Evolutionary conservation across 2,329 filamentous ascomycete species (phyloP).

Genomic region (Xylaria sp.): DNA sequence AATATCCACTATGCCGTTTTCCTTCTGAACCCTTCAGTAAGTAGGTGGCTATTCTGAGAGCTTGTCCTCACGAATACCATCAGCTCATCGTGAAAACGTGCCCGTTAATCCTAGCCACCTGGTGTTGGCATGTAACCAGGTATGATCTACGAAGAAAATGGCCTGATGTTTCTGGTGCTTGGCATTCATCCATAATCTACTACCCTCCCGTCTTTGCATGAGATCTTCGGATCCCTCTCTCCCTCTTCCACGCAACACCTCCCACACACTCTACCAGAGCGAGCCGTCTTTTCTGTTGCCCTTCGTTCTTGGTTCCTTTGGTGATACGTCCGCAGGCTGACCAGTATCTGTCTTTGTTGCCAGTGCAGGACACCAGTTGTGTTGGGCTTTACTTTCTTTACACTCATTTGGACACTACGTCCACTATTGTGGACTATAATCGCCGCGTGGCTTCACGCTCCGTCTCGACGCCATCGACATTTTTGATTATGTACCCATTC

Average conservation of each 20-base stretch:
- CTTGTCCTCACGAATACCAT: conserved; percentile 24
- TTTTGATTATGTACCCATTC: conserved; percentile 55
- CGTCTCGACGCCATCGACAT: conserved; percentile 26
- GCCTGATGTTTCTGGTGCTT: conserved; percentile 53
- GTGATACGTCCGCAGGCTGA: conserved; percentile 51
- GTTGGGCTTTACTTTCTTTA: conserved; percentile 40
- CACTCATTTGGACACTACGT: conserved; percentile 34
- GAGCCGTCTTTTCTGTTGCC: conserved; percentile 34
- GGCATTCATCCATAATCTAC: conserved; percentile 46
- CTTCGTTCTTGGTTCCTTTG: conserved; percentile 44
- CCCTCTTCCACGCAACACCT: conserved; percentile 38
- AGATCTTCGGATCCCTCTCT: conserved; percentile 47
- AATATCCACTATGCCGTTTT: conserved; percentile 20
- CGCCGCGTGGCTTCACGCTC: conserved; percentile 12
- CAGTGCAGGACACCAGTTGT: conserved; percentile 50
- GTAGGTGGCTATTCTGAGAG: conserved; percentile 28
- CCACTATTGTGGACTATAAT: conserved; percentile 19
- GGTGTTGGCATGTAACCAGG: conserved; percentile 52
- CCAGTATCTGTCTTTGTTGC: conserved; percentile 45
- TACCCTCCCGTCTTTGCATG: conserved; percentile 47
- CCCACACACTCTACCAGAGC: conserved; percentile 38
- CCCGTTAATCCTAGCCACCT: conserved; percentile 42
- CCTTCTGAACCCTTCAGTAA: conserved; percentile 4
- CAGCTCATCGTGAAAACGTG: conserved; percentile 29
- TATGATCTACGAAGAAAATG: conserved; percentile 57